Base-by-base conservation (phyloP, 1,139 yeast genomes). In the Yamadazyma kanchanaburiensis region DNA sequence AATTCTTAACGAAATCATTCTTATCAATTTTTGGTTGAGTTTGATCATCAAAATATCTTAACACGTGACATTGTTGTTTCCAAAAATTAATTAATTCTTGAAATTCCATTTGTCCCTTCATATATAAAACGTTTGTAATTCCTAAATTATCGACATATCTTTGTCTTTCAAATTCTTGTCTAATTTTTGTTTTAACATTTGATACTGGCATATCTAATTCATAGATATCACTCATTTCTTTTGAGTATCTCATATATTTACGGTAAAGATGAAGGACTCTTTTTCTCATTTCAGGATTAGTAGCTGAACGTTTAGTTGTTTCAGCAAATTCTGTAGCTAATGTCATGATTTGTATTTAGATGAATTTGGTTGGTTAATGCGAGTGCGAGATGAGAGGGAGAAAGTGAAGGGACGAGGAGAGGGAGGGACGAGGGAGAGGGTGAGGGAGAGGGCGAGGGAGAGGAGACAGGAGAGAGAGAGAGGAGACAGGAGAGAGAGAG, bases 81-180 rank as follows among this genome's bases (percentile, higher is more conserved):
- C 95, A 86, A 66, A 85, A 86, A 63, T 86, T 86, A 49, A 82
- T 70, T 52, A 85, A 73, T 55, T 86, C 95, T 55, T 86, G 95
- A 58, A 79, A 86, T 59, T 86, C 95, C 91, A 84, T 84, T 51
- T 84, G 91, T 6, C 94, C 95, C 64, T 83, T 82, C 67, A 83
- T 78, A 46, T 78, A 75, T 36, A 85, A 67, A 12, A 83, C 70
- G 56, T 85, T 86, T 43, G 73, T 65, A 24, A 82, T 76, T 19
- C 76, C 76, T 40, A 80, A 57, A 51, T 82, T 87, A 37, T 64
- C 61, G 30, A 84, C 85, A 52, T 69, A 83, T 53, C 95, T 72
- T 51, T 86, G 80, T 64, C 94, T 58, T 62, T 86, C 95, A 48
- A 86, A 86, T 58, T 86, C 94, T 58, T 85, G 94, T 71, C 95